Evolutionary conservation across 805 yeast genomes (phyloP), one percentile per base, ranked within the genome.

Genomic region (Suhomyces kilbournensis): DNA sequence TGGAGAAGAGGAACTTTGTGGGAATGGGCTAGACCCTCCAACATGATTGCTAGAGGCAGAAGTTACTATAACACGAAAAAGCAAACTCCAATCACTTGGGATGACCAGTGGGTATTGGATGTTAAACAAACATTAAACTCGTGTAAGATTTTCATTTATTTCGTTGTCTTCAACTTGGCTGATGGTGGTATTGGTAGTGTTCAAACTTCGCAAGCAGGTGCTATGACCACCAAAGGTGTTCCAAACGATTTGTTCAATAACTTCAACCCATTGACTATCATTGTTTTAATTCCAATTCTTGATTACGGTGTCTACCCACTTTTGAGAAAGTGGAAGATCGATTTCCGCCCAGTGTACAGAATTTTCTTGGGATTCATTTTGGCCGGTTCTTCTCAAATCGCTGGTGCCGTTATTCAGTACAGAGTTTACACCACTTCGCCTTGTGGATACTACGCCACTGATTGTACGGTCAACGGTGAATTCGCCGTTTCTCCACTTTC

Each of bases 181-280:
- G 82, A 79, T 61, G 68, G 75, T 53, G 83, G 83, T 56, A 69
- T 79, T 59, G 81, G 81, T 28, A 67, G 77, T 40, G 63, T 68
- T 55, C 80, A 76, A 60, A 78, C 74, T 53, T 76, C 82, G 3
- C 83, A 79, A 63, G 82, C 83, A 46, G 82, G 81, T 55, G 72
- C 81, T 28, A 78, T 80, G 84, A 64, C 74, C 9, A 68, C 78
- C 28, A 67, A 77, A 28, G 81, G 82, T 46, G 81, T 81, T 58
- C 84, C 84, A 53, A 80, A 80, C 60, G 84, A 81, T 70, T 72
- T 80, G 59, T 77, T 79, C 68, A 74, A 69, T 56, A 80, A 79
- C 60, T 79, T 81, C 68, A 80, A 81, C 58, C 83, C 82, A 44
- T 70, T 80, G 53, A 75, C 83, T 15, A 81, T 80, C 58, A 78